Evolutionary conservation across 2,329 filamentous ascomycete genomes (phyloP).

Genomic region (Dothiorella sarmentorum): DNA sequence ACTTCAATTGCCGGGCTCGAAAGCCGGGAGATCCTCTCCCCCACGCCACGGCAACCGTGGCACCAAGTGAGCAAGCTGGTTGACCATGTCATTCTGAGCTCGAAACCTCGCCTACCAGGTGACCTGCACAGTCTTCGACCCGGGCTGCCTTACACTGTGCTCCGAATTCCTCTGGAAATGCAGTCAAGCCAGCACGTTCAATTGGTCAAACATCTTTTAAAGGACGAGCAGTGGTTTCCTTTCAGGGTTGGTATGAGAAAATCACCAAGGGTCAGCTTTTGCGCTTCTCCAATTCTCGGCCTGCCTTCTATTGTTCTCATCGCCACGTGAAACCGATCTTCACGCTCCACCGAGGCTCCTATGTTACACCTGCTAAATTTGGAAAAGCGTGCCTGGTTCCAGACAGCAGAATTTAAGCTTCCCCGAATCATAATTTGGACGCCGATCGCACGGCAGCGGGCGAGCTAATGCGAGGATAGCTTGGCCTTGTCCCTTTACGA

Average conservation of each 20-base stretch:
- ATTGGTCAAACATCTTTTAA: neutral
- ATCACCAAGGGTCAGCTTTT: neutral
- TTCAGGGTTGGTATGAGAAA: neutral
- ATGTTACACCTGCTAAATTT: neutral
- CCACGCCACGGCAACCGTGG: too few relatives aligned
- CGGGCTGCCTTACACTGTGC: too few relatives aligned
- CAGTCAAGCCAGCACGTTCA: neutral
- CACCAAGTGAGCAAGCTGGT: too few relatives aligned
- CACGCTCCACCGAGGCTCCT: constrained; percentile 15
- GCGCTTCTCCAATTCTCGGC: neutral
- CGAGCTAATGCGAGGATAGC: constrained; percentile 1
- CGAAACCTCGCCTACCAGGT: too few relatives aligned
- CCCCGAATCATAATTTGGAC: constrained; percentile 18
- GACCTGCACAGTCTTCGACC: too few relatives aligned
- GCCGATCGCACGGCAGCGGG: neutral
- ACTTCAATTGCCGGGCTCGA: too few relatives aligned
- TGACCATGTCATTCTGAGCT: neutral
- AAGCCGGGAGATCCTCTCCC: too few relatives aligned
- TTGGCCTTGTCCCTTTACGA: neutral
- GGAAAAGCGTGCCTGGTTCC: constrained; percentile 17
- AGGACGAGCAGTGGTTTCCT: neutral
- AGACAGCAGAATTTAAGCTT: constrained; percentile 18
- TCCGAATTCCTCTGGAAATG: neutral
- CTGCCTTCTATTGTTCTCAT: neutral
- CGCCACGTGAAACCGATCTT: constrained; percentile 7